Percentiles rank a stretch among this genome's conserved stretches.
phyloP scores from a whole-genome alignment of 176 grass and related monocot species.

The Calamus simplicifolius region DNA sequence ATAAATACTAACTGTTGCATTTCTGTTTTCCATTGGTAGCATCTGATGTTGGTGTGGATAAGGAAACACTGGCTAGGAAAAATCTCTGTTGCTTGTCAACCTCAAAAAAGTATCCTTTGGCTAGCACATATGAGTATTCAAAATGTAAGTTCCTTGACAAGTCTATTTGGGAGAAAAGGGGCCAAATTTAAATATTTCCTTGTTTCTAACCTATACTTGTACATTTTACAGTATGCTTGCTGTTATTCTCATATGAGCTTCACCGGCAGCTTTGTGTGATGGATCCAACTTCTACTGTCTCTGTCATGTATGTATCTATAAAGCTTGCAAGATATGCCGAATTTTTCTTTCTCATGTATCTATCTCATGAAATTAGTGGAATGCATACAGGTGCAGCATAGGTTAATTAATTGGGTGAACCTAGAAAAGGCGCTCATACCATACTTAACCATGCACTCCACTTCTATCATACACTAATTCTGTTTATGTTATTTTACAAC shows the following conservation, averaged over 20 bases:
- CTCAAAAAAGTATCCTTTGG: conserved; percentile 32
- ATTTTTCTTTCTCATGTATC: no score
- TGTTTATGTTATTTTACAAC: no score
- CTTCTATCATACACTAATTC: no score
- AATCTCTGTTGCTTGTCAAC: conserved; percentile 28
- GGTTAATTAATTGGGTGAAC: no score
- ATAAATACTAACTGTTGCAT: neutral
- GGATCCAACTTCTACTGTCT: conserved; percentile 37
- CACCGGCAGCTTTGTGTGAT: conserved; percentile 50
- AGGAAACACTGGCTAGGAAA: conserved; percentile 31
- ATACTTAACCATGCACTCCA: no score
- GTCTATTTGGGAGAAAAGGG: neutral
- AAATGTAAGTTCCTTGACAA: conserved; percentile 43
- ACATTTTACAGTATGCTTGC: conserved; percentile 55
- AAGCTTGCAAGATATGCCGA: neutral
- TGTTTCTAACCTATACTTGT: neutral
- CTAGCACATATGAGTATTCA: conserved; percentile 67
- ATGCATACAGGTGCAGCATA: no score
- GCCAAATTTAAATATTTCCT: neutral
- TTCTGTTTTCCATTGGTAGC: conserved; percentile 25
- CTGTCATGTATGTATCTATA: conserved; percentile 53
- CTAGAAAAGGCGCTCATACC: no score
- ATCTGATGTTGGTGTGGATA: conserved; percentile 38
- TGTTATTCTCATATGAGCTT: conserved; percentile 82
- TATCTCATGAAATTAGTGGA: no score